phyloP scores from a whole-genome alignment of 768 basidiomycete species.

The Hirschioporus abietinus region DNA sequence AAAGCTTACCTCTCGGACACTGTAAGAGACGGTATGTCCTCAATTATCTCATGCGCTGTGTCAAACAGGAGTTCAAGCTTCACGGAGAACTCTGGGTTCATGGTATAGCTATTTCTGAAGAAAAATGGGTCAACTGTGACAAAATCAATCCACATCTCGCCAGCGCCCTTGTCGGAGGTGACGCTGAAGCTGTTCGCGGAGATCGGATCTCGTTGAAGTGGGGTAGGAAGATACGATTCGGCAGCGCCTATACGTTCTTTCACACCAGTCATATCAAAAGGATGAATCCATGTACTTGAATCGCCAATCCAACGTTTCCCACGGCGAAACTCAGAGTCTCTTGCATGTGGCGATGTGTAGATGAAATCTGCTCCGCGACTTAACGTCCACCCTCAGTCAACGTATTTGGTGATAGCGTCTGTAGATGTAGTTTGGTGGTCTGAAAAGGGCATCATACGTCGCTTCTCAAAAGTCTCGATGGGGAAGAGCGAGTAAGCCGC shows the following conservation, averaged over 20 bases:
- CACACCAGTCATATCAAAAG: not conserved
- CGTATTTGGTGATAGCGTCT: not conserved
- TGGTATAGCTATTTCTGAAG: too few relatives aligned
- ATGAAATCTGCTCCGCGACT: not conserved
- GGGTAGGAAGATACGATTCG: too few relatives aligned
- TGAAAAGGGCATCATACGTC: not conserved
- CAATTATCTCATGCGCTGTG: too few relatives aligned
- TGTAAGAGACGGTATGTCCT: too few relatives aligned
- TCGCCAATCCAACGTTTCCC: constrained; percentile 1
- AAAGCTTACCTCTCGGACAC: too few relatives aligned
- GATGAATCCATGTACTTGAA: not conserved
- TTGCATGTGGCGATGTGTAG: not conserved
- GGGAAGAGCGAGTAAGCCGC: constrained; percentile 2
- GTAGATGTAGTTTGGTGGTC: not conserved
- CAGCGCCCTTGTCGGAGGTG: too few relatives aligned
- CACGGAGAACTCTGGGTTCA: too few relatives aligned
- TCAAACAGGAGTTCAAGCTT: too few relatives aligned
- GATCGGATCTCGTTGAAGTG: too few relatives aligned
- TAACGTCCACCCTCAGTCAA: not conserved
- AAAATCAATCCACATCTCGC: too few relatives aligned
- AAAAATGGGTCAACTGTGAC: too few relatives aligned
- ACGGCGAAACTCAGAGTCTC: not conserved
- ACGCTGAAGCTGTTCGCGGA: too few relatives aligned
- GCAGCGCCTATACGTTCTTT: not conserved
- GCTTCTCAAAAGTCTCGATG: not conserved